phyloP scores from a whole-genome alignment of 768 basidiomycete species.

The Daedaleopsis nitida region DNA sequence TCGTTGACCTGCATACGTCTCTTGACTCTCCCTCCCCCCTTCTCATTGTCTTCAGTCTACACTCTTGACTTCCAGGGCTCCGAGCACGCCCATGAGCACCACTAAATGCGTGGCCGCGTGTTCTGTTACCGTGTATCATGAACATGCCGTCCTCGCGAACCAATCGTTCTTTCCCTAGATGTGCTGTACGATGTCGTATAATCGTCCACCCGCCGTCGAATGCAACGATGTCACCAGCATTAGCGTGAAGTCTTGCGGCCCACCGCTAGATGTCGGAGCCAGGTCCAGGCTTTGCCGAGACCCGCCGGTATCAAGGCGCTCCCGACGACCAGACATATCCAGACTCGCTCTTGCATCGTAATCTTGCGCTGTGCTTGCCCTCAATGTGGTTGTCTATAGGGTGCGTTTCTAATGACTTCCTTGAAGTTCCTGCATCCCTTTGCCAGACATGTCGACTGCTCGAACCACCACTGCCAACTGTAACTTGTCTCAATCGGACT shows the following conservation, averaged over 20 bases:
- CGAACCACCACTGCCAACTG: too few species aligned
- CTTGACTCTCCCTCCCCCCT: conserved; percentile 2
- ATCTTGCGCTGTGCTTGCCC: neutral
- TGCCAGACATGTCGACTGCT: too few species aligned
- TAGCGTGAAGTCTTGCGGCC: neutral
- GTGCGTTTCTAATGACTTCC: too few species aligned
- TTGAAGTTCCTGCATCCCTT: too few species aligned
- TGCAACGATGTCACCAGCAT: neutral
- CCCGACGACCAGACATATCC: conserved; percentile 7
- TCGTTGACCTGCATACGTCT: neutral
- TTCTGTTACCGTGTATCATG: conserved; percentile 12
- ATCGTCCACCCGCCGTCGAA: neutral
- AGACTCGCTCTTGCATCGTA: neutral
- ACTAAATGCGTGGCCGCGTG: conserved; percentile 21
- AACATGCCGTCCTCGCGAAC: conserved; percentile 14
- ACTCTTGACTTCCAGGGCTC: conserved; percentile 70
- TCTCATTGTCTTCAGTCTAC: conserved; percentile 52
- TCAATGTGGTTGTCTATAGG: neutral
- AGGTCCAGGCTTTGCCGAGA: conserved; percentile 15
- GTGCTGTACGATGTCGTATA: neutral
- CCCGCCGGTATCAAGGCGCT: conserved; percentile 1
- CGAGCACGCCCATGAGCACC: conserved; percentile 47
- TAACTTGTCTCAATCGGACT: too few species aligned
- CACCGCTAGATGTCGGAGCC: neutral
- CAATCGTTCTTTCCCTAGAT: conserved; percentile 14